Conservation (phyloP, 2,329 filamentous ascomycete genomes). For the Sphaerulina vaccinii region DNA sequence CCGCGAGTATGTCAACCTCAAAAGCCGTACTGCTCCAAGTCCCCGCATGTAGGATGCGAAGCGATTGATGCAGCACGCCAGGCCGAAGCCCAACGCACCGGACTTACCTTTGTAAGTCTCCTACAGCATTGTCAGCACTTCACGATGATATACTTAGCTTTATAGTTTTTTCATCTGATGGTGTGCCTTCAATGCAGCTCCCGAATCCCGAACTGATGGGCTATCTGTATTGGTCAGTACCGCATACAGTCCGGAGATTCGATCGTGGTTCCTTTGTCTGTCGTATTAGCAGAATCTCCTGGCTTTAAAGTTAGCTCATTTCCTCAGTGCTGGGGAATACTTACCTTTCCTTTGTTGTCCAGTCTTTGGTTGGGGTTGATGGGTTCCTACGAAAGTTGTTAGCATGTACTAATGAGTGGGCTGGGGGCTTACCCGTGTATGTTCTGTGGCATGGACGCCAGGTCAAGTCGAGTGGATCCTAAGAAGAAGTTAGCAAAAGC, state of each 20-base stretch:
- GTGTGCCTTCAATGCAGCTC: background rate
- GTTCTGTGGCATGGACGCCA: background rate
- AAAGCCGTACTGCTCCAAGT: constrained; percentile 4
- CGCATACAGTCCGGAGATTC: background rate
- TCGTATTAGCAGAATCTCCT: background rate
- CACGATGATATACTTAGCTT: background rate
- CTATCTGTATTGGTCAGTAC: background rate
- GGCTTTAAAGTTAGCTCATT: background rate
- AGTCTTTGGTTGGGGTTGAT: background rate
- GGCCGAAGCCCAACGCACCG: background rate
- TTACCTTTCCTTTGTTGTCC: background rate
- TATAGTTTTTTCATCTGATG: background rate
- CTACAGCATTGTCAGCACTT: background rate
- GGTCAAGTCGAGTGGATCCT: background rate
- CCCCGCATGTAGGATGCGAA: background rate
- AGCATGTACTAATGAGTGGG: background rate
- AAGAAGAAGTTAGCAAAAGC: background rate
- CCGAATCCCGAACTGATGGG: background rate
- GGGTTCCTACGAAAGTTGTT: background rate
- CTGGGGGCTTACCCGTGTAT: background rate
- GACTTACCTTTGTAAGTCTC: constrained; percentile 2
- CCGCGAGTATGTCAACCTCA: background rate
- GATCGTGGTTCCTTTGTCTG: background rate
- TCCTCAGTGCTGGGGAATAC: background rate
- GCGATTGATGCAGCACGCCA: constrained; percentile 12